Evolutionary conservation across 2,329 filamentous ascomycete species (phyloP).

Genomic region (Calonectria montana): DNA sequence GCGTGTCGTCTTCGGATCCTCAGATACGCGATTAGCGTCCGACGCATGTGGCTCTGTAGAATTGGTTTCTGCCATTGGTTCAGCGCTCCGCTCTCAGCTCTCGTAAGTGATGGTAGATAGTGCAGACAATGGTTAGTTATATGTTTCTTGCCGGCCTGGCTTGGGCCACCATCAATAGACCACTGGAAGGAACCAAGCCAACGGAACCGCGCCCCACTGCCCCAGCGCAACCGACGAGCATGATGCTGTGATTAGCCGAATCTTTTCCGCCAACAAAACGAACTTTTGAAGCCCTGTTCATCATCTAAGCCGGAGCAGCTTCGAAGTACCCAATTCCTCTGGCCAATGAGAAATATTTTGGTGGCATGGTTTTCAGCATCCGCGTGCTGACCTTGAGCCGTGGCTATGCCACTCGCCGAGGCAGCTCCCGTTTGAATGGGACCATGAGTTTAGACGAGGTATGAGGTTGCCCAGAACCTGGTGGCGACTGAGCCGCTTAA

Average conservation of each 20-base stretch:
- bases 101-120: background rate
- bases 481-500: background rate
- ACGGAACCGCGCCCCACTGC: background rate
- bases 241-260: slow-evolving; percentile 15
- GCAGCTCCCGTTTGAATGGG: slow-evolving; percentile 45
- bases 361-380: slow-evolving; percentile 42
- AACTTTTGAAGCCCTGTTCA: slow-evolving; percentile 33
- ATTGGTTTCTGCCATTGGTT: slow-evolving; percentile 25
- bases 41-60: background rate
- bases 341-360: slow-evolving; percentile 32
- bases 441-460: slow-evolving; percentile 70
- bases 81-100: background rate
- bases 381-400: slow-evolving; percentile 45
- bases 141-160: background rate
- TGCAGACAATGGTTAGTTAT: background rate
- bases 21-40: background rate
- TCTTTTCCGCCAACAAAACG: slow-evolving; percentile 20
- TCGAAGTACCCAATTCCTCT: slow-evolving; percentile 20
- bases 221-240: background rate
- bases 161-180: background rate
- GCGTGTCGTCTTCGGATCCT: slow-evolving; percentile 24
- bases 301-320: slow-evolving; percentile 19
- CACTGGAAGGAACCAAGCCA: background rate
- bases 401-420: slow-evolving; percentile 49
- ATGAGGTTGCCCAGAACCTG: slow-evolving; percentile 26